These are phyloP conservation scores for Hymenoscyphus scutula DNA, from an alignment of 2,329 filamentous ascomycete species.

Conservation along the genomic window DNA sequence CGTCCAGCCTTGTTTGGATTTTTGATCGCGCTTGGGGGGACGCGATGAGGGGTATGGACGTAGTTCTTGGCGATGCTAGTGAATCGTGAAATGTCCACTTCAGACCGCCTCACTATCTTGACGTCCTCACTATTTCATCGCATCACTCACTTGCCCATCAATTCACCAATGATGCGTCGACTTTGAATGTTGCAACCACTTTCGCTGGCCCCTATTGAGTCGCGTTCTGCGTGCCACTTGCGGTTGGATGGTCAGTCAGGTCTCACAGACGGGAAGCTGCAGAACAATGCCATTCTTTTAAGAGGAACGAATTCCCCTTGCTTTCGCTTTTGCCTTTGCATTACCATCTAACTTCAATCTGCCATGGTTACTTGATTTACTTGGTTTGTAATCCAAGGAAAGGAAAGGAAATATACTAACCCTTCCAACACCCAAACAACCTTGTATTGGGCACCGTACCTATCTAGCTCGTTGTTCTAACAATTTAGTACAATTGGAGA, in stretches of 20 bases:
- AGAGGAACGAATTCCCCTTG: background rate
- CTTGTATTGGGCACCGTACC: too few species aligned
- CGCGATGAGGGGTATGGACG: background rate
- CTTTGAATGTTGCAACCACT: too few species aligned
- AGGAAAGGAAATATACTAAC: too few species aligned
- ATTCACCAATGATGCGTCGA: background rate
- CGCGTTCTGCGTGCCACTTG: too few species aligned
- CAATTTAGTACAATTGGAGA: background rate
- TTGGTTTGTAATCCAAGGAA: too few species aligned
- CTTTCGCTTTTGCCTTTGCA: too few species aligned
- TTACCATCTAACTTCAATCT: too few species aligned
- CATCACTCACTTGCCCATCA: background rate
- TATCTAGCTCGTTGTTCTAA: background rate
- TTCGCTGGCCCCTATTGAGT: too few species aligned
- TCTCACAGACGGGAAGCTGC: constrained; percentile 7
- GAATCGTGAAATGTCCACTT: background rate
- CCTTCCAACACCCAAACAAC: too few species aligned
- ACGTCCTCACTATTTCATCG: background rate
- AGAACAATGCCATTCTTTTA: constrained; percentile 10
- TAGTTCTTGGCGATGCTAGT: background rate
- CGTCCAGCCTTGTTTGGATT: constrained; percentile 15
- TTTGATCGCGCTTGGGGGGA: background rate
- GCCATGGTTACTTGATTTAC: too few species aligned
- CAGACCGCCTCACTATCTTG: background rate
- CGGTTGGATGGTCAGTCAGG: too few species aligned